These are phyloP conservation scores for Penicillium expansum DNA, from an alignment of 2,329 filamentous ascomycete genomes.

Conservation along the genomic window DNA sequence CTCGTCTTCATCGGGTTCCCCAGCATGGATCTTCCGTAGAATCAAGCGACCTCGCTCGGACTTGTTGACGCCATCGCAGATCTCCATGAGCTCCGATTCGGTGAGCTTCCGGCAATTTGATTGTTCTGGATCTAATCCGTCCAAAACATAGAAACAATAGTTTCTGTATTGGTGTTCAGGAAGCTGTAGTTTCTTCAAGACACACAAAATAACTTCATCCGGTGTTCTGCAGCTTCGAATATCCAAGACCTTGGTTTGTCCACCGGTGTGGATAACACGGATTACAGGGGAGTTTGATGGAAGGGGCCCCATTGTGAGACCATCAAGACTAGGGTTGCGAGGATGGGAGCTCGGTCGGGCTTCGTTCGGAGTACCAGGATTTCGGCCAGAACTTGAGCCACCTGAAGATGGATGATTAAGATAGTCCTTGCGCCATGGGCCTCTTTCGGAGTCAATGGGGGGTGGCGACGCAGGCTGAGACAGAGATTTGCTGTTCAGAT, in stretches of 20 bases:
- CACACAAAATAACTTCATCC: conserved; percentile 88
- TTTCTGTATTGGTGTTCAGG: conserved; percentile 90
- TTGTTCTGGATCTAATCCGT: conserved; percentile 79
- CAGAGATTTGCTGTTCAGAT: conserved; percentile 52
- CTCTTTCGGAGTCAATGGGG: conserved; percentile 39
- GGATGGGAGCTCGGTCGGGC: conserved; percentile 67
- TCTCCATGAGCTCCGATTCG: conserved; percentile 84
- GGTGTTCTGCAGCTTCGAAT: conserved; percentile 87
- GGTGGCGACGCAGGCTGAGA: conserved; percentile 72
- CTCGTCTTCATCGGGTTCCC: conserved; percentile 83
- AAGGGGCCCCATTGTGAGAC: conserved; percentile 78
- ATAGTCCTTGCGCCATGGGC: conserved; percentile 54
- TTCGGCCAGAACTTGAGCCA: conserved; percentile 53
- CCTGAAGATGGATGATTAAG: conserved; percentile 55
- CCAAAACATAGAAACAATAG: conserved; percentile 94
- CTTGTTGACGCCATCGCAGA: conserved; percentile 81
- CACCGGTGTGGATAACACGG: conserved; percentile 86
- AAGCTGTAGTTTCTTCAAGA: conserved; percentile 80
- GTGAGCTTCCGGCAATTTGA: conserved; percentile 76
- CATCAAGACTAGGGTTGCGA: conserved; percentile 80
- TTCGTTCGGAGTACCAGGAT: conserved; percentile 63
- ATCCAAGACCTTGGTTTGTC: conserved; percentile 89
- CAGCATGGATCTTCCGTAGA: conserved; percentile 84
- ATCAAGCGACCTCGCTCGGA: conserved; percentile 90
- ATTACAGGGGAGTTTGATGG: conserved; percentile 86